Base-by-base conservation (phyloP, 1,139 yeast genomes). In the Geotrichum bryndzae region DNA sequence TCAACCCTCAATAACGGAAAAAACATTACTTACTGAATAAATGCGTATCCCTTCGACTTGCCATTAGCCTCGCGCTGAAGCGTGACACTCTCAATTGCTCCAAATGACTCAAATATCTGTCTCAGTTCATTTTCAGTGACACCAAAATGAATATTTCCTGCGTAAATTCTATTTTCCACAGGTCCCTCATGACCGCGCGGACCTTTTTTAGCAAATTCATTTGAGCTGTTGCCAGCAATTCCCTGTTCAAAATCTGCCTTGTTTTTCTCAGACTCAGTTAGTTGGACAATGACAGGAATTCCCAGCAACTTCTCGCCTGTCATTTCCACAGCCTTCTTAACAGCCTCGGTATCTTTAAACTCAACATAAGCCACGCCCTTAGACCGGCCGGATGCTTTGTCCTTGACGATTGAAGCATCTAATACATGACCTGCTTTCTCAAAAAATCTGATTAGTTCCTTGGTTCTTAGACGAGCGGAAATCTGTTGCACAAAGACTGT, bases 281-380 rank as follows among this genome's bases (percentile, higher is more conserved):
- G 66, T 63, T 74, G 74, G 10, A 73, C 77, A 60, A 75, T 69
- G 23, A 75, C 70, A 2, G 78, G 78, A 48, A 76, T 72, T 8
- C 77, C 78, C 41, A 74, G 64, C 27, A 75, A 67, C 53, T 66
- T 68, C 62, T 73, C 72, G 25, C 78, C 79, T 7, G 77, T 74
- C 67, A 76, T 62, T 33, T 65, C 68, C 33, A 76, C 65, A 1
- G 78, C 79, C 54, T 68, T 68, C 13, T 68, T 64, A 1, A 76
- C 76, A 2, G 74, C 63, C 35, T 70, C 75, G n/a, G 65, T 64
- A 38, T 72, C 66, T 18, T 66, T 65, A 61, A 75, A 76, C 61
- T 75, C 78, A n/a, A 75, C 77, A 65, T 73, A 75, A 10, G 76
- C 78, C 38, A 75, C 74, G 13, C 78, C 79, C 59, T 74, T 75